Base-by-base conservation (phyloP, 2,329 filamentous ascomycete genomes). In the Claviceps digitariae region DNA sequence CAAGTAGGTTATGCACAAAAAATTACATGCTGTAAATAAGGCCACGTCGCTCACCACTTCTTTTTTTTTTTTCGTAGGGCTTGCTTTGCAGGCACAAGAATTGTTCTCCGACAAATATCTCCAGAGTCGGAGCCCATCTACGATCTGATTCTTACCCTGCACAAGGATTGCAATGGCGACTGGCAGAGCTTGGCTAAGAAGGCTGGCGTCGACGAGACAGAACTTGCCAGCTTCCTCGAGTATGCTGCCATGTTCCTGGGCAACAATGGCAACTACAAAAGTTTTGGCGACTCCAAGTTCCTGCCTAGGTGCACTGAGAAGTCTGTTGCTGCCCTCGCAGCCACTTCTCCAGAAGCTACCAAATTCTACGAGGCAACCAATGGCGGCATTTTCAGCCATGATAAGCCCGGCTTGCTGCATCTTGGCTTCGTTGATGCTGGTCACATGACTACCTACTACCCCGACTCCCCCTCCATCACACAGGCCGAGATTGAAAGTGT, bases 201-300 rank as follows among this genome's bases (percentile, higher is more conserved):
- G 67, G 81, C 83, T 20, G 75, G 77, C 34, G 74, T 90, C 49
- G 78, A 78, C 47, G 74, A 82, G 50, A 74, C 82, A 52, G 78
- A 88, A 52, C 65, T 89, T 47, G 75, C 77, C 17, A 73, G 77
- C 56, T 90, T 90, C 70, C 73, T 91, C 40, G 81, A 90, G 66
- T 93, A 91, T 66, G 77, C 85, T 8, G 81, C 79, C 31, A 85
- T 88, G 67, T 90, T 93, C 67, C 73, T 93, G 2, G 86, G 86
- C 46, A 93, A 91, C 64, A 77, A 76, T 57, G 86, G 88, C 57
- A 93, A 93, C 68, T 93, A 91, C 72, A 91, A 91, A 72, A 86
- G 85, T 60, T 91, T 90, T 62, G 88, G 88, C 45, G 87, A 93
- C 68, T 80, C 84, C 61, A 93, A 93, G 66, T 90, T 93, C 64